Conservation (phyloP, 495 filamentous ascomycete species). For the Cetradonia linearis region DNA sequence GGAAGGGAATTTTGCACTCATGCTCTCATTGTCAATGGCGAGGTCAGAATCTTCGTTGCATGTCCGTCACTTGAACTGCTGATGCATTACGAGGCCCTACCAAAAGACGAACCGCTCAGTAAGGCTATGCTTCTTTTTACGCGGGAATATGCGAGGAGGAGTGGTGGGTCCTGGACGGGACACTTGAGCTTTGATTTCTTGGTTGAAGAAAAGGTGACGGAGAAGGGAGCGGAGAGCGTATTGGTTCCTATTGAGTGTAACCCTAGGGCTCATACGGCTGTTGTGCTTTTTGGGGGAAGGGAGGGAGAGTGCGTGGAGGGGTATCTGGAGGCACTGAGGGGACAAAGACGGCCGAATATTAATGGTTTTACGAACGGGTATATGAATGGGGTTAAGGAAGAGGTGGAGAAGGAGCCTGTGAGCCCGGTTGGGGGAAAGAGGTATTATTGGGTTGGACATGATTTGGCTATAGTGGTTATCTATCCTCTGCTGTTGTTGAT, state of each 20-base stretch:
- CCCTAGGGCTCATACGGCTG: slow-evolving; percentile 50
- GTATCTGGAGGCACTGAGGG: slow-evolving; percentile 34
- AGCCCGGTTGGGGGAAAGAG: not conserved
- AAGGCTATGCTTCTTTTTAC: slow-evolving; percentile 54
- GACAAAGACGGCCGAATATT: slow-evolving; percentile 12
- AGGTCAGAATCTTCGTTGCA: slow-evolving; percentile 52
- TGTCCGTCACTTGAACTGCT: slow-evolving; percentile 47
- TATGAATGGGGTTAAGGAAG: too few species aligned
- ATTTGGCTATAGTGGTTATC: slow-evolving; percentile 42
- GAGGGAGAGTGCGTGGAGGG: slow-evolving; percentile 31
- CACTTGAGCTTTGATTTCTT: slow-evolving; percentile 61
- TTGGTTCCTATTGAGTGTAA: slow-evolving; percentile 55
- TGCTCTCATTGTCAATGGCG: slow-evolving; percentile 48
- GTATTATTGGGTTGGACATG: slow-evolving; percentile 52
- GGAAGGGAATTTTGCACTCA: slow-evolving; percentile 63
- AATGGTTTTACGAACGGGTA: slow-evolving; percentile 6
- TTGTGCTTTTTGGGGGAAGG: slow-evolving; percentile 38
- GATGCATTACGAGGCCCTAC: slow-evolving; percentile 53
- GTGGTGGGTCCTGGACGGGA: slow-evolving; percentile 47
- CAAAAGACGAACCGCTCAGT: slow-evolving; percentile 41
- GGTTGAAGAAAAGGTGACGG: slow-evolving; percentile 40
- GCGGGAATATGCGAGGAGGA: slow-evolving; percentile 40
- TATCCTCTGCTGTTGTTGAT: slow-evolving; percentile 33
- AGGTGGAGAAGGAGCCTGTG: not conserved
- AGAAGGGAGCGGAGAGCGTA: slow-evolving; percentile 24